Base-by-base conservation (phyloP, 192 early-diverging fungal genomes). In the Coemansia sp. region DNA sequence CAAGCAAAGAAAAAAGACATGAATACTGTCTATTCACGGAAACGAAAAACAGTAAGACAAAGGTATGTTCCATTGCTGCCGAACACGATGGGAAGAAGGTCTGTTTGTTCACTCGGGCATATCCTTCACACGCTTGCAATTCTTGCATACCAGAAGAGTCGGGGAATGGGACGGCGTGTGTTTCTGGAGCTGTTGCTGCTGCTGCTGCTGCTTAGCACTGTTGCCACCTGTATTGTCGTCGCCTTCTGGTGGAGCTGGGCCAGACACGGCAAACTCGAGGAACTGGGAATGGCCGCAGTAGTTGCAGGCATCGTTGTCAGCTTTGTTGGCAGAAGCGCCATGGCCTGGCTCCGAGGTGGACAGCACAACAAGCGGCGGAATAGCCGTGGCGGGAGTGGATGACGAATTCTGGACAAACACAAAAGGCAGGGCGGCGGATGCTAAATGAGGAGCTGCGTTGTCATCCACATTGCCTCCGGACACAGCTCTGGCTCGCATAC, bases 181-280 rank as follows among this genome's bases (percentile, higher is more conserved):
- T 48, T 32, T 32, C 32, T 32, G 56, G 2, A 17, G 54, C 44
- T 9, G 54, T 38, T 9, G 20, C 20, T 25, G 39, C 39, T 48
- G 19, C 41, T 7, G 67, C 45, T 17, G 32, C 32, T 32, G 32
- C 4, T 32, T 32, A 32, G 32, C 2, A 2, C 2, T 32, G 32
- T 32, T 32, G 32, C 2, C 32, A 32, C 32, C 32, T 2, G 32
- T 32, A 32, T 2, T 4, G 32, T 44, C 51, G 49, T 19, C 49
- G 16, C 14, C 8, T 7, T 50, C 49, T 14, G 49, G 49, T 7
- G 49, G 19, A 9, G 49, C 39, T 9, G 72, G 51, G 17, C 63
- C 51, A 0, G 78, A 64, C 16, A 82, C 75, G 2, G 68, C 65
- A 74, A 82, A 82, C 68, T 76, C 71, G 17, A 76, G 70, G 25